Conservation (phyloP, 495 filamentous ascomycete genomes). For the Aspergillus saccharolyticus region DNA sequence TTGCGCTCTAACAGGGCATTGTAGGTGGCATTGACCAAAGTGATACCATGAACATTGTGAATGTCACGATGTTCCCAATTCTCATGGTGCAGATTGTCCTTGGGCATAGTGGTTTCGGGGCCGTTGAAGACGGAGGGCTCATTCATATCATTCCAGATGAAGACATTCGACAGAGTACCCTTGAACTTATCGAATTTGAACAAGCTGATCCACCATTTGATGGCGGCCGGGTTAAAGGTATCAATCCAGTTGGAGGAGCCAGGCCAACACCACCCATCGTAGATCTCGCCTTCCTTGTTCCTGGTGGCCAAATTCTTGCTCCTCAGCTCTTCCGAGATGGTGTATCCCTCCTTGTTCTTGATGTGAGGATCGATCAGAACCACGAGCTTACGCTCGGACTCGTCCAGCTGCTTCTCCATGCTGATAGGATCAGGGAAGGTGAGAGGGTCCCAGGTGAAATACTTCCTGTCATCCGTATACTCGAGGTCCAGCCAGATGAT, state of each 20-base stretch:
- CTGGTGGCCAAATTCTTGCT: conserved; percentile 74
- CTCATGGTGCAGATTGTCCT: conserved; percentile 87
- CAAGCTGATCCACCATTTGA: conserved; percentile 81
- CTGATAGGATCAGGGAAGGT: conserved; percentile 78
- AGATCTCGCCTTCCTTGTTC: conserved; percentile 85
- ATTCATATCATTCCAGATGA: conserved; percentile 99
- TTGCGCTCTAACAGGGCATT: conserved; percentile 75
- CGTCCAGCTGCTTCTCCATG: conserved; percentile 82
- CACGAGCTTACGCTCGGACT: conserved; percentile 82
- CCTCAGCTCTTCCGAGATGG: conserved; percentile 71
- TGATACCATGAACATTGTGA: conserved; percentile 92
- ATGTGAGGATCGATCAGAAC: conserved; percentile 96
- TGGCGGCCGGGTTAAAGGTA: conserved; percentile 81
- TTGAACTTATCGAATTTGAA: conserved; percentile 86
- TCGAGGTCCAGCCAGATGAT: conserved; percentile 98
- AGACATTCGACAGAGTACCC: conserved; percentile 74
- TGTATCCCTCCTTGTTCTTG: conserved; percentile 80
- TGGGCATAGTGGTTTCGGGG: conserved; percentile 92
- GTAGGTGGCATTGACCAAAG: conserved; percentile 88
- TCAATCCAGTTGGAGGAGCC: conserved; percentile 95
- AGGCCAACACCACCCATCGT: conserved; percentile 98
- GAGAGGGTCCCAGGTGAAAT: conserved; percentile 92
- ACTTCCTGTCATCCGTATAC: conserved; percentile 92
- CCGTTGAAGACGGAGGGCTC: conserved; percentile 98
- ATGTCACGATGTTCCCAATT: conserved; percentile 97